Percentiles rank a stretch among this genome's conserved stretches.
Evolutionary conservation across 179 eudicot species (phyloP).

Genomic region (Sideroxylon spinosum): DNA sequence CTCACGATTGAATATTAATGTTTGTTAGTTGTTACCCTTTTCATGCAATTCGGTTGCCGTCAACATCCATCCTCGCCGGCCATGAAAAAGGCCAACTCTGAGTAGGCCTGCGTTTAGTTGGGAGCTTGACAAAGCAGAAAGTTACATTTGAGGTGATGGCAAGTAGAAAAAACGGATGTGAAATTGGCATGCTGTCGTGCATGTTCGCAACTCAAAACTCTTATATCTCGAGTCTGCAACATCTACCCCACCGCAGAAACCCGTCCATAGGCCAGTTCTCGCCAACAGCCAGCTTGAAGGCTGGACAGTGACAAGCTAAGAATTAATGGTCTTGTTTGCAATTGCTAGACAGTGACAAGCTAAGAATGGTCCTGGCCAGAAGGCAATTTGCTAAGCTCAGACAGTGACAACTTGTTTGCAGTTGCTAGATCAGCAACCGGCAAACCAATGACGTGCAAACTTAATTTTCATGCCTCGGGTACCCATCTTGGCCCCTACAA

Average conservation of each 20-base stretch:
- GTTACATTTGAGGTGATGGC: conserved; percentile 1
- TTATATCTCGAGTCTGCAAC: too few species aligned
- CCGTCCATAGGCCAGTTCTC: conserved; percentile 14
- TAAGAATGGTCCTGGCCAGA: too few species aligned
- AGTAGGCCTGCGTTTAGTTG: conserved; percentile 5
- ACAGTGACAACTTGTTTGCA: too few species aligned
- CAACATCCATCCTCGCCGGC: conserved; percentile 22
- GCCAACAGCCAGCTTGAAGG: background rate
- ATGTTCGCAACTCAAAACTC: conserved; percentile 19
- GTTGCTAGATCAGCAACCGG: too few species aligned
- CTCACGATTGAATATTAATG: too few species aligned
- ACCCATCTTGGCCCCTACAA: too few species aligned
- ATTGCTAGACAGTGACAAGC: background rate
- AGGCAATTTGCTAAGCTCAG: too few species aligned
- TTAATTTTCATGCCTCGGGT: too few species aligned
- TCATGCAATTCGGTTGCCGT: conserved; percentile 6
- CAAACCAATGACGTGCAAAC: too few species aligned
- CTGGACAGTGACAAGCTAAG: background rate
- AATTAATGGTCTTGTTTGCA: too few species aligned
- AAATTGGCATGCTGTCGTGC: conserved; percentile 12
- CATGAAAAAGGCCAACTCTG: background rate
- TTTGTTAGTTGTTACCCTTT: too few species aligned
- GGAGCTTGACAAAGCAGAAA: background rate
- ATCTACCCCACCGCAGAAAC: background rate
- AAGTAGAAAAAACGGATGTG: background rate